These are phyloP conservation scores for Mucor irregularis DNA, from an alignment of 371 early-diverging fungal species.

Conservation along the genomic window DNA sequence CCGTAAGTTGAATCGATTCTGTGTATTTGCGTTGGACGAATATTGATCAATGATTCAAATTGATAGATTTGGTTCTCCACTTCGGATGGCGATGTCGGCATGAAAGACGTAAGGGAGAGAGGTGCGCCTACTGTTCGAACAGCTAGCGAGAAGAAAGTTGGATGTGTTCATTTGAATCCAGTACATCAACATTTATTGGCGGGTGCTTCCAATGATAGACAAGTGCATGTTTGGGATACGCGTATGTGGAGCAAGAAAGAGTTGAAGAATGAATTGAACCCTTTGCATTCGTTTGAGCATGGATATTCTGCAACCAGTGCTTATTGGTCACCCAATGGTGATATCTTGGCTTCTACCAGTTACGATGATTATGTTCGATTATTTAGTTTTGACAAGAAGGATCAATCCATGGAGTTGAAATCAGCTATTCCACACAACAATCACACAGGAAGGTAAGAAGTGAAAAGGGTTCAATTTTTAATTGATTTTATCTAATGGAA, in stretches of 20 bases:
- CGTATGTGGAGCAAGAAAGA: conserved; percentile 46
- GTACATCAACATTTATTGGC: conserved; percentile 59
- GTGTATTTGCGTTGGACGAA: neutral
- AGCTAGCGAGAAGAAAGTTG: conserved; percentile 66
- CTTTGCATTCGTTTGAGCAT: conserved; percentile 50
- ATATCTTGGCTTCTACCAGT: conserved; percentile 40
- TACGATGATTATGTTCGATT: conserved; percentile 57
- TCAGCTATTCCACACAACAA: conserved; percentile 64
- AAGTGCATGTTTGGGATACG: conserved; percentile 75
- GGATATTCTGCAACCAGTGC: conserved; percentile 67
- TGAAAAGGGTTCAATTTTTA: too few species aligned
- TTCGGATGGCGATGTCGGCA: conserved; percentile 57
- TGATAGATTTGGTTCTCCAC: conserved; percentile 66
- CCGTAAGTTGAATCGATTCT: conserved; percentile 30
- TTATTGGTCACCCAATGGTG: conserved; percentile 73
- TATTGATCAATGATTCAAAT: too few species aligned
- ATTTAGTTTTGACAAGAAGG: conserved; percentile 42
- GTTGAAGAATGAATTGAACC: conserved; percentile 21
- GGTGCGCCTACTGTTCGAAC: conserved; percentile 7
- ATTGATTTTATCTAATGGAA: neutral
- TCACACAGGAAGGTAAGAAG: conserved; percentile 60
- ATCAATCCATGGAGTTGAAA: conserved; percentile 36
- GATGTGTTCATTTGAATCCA: conserved; percentile 72
- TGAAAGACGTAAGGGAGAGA: conserved; percentile 51
- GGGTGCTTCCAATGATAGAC: conserved; percentile 67